A percentile compares a stretch with the other conserved stretches of the same genome.
Conservation (phyloP, 768 basidiomycete genomes). For the Chlorophyllum brunneum region DNA sequence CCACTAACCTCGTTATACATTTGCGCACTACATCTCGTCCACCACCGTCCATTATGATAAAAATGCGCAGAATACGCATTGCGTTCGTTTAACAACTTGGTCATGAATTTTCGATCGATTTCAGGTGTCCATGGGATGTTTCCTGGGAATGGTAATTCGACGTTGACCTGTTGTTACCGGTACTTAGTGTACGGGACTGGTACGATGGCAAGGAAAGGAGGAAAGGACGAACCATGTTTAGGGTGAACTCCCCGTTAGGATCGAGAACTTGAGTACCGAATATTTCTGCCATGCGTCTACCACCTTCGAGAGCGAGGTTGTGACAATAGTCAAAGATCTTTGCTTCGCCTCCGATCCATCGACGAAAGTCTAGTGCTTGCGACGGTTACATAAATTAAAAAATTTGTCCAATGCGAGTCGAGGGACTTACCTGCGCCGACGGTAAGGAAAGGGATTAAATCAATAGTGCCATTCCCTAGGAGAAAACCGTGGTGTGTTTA, state of each 20-base stretch:
- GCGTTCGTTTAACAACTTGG: slow-evolving; percentile 24
- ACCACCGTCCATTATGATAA: slow-evolving; percentile 35
- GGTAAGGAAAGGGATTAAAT: slow-evolving; percentile 50
- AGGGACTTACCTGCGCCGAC: slow-evolving; percentile 43
- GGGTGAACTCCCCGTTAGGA: slow-evolving; percentile 48
- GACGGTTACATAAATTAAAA: neutral
- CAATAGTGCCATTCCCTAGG: slow-evolving; percentile 63
- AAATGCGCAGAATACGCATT: slow-evolving; percentile 30
- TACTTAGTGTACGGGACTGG: neutral
- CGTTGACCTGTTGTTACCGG: slow-evolving; percentile 25
- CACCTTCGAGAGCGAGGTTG: slow-evolving; percentile 63
- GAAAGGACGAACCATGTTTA: slow-evolving; percentile 55
- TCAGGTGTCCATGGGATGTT: slow-evolving; percentile 16
- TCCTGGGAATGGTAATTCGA: slow-evolving; percentile 29
- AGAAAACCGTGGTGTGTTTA: neutral
- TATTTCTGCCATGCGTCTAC: slow-evolving; percentile 50
- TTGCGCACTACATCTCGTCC: slow-evolving; percentile 37
- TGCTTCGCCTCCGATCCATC: slow-evolving; percentile 71
- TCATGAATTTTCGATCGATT: slow-evolving; percentile 22
- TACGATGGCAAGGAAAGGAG: neutral
- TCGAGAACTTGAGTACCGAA: slow-evolving; percentile 66
- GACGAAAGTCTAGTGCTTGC: slow-evolving; percentile 67
- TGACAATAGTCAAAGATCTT: slow-evolving; percentile 71
- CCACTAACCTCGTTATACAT: slow-evolving; percentile 35
- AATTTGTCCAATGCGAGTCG: neutral